These are phyloP conservation scores for Blastobotrys mokoenaii DNA, from an alignment of 805 yeast species.

Conservation along the genomic window DNA sequence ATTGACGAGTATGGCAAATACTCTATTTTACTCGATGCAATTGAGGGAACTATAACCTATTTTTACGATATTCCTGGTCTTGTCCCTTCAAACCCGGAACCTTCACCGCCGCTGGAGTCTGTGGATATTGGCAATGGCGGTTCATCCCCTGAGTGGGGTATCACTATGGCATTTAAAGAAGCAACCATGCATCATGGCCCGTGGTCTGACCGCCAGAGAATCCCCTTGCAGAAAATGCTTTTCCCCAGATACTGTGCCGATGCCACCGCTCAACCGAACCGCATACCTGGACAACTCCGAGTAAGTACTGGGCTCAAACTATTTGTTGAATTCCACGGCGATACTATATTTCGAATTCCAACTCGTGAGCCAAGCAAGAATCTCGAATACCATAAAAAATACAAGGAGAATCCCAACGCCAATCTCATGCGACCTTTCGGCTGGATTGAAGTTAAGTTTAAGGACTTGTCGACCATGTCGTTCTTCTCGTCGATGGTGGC, in stretches of 20 bases:
- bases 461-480: constrained; percentile 42
- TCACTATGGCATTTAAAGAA: constrained; percentile 48
- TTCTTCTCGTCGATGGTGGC: constrained; percentile 46
- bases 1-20: constrained; percentile 75
- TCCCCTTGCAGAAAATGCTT: constrained; percentile 51
- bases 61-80: constrained; percentile 67
- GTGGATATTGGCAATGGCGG: constrained; percentile 51
- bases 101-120: constrained; percentile 31
- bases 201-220: constrained; percentile 86
- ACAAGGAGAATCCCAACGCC: constrained; percentile 26
- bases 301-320: constrained; percentile 48
- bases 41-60: constrained; percentile 45
- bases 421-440: constrained; percentile 62
- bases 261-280: constrained; percentile 34
- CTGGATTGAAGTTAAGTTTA: constrained; percentile 74
- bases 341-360: constrained; percentile 65
- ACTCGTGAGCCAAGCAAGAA: constrained; percentile 81
- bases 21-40: constrained; percentile 59
- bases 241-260: constrained; percentile 64
- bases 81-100: constrained; percentile 35
- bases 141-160: constrained; percentile 49
- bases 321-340: constrained; percentile 52
- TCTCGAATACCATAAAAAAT: constrained; percentile 29
- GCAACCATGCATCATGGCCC: constrained; percentile 83
- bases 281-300: constrained; percentile 45